Base-by-base conservation (phyloP, 139 green algal genomes). In the Chlamydomonas applanata region DNA sequence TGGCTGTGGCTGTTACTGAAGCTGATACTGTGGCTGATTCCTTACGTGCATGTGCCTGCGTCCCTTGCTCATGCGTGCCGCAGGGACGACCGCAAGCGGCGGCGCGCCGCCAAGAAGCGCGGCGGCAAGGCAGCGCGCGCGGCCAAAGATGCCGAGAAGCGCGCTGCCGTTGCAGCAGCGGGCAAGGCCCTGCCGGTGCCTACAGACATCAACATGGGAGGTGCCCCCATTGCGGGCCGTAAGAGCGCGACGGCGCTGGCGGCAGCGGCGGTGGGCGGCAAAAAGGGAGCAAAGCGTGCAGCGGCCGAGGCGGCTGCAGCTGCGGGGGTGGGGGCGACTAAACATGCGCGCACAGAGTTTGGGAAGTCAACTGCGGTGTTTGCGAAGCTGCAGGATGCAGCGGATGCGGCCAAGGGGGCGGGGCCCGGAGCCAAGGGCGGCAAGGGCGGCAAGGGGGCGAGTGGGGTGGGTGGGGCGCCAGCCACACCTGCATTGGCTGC, bases 81-180 rank as follows among this genome's bases (percentile, higher is more conserved):
- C 85, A 88, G 85, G 65, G 90, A 95, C 69, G 92, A 97, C 14
- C 78, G 90, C 27, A 89, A 85, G 69, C 71, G 80, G 22, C 80
- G 79, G 34, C 84, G 93, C 0, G 86, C 88, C n/a, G 78, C 71
- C 34, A 86, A 86, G 35, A 97, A 97, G 87, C 85, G 90, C 1
- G 73, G 60, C 1, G 33, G 49, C 59, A 92, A 91, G 79, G 44
- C 61, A 45, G 92, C 90, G 67, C 61, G 73, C 19, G 69, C 54
- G 25, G 71, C 61, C 13, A 78, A 87, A 53, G 78, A 78, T 17
- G 59, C 69, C 13, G 81, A 85, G 35, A 45, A 66, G 29, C 64
- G 74, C 13, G 73, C 70, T 1, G 29, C 30, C 4, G 77, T 83
- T 5, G 80, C 73, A 14, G 67, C 84, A 5, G 35, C 65, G 27